These are phyloP conservation scores for Tylopilus sp. DNA, from an alignment of 768 basidiomycete genomes.

Conservation along the genomic window DNA sequence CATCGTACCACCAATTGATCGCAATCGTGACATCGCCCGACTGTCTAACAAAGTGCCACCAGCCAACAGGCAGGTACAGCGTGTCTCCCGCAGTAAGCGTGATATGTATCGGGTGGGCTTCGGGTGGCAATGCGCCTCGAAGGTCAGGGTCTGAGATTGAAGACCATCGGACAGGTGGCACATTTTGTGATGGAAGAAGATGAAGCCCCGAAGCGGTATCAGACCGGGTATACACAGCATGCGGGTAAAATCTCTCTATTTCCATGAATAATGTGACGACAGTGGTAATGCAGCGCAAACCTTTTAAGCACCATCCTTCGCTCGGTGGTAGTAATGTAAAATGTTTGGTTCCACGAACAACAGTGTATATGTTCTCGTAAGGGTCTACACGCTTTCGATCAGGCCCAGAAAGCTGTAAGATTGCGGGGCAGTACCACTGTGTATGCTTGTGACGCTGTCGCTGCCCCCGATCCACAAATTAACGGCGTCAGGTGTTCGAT, in stretches of 20 bases:
- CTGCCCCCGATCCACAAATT: constrained; percentile 90
- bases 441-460: constrained; percentile 77
- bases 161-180: constrained; percentile 73
- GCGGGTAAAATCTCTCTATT: constrained; percentile 59
- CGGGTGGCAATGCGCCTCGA: constrained; percentile 43
- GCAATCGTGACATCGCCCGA: constrained; percentile 60
- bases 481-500: constrained; percentile 75
- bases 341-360: constrained; percentile 78
- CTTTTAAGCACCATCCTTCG: constrained; percentile 81
- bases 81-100: constrained; percentile 71
- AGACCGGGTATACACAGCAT: constrained; percentile 57
- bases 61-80: constrained; percentile 86
- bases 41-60: constrained; percentile 93
- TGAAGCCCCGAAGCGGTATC: constrained; percentile 19
- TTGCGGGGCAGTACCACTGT: constrained; percentile 59
- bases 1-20: constrained; percentile 89
- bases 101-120: constrained; percentile 63
- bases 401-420: background rate
- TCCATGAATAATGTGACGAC: constrained; percentile 8
- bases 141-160: constrained; percentile 61
- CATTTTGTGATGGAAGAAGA: constrained; percentile 30
- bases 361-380: constrained; percentile 92
- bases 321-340: constrained; percentile 87
- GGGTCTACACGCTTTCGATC: constrained; percentile 50
- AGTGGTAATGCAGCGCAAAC: constrained; percentile 38